Evolutionary conservation across 169 alveolate species (phyloP).

Genomic region (Plasmodium gaboni): DNA sequence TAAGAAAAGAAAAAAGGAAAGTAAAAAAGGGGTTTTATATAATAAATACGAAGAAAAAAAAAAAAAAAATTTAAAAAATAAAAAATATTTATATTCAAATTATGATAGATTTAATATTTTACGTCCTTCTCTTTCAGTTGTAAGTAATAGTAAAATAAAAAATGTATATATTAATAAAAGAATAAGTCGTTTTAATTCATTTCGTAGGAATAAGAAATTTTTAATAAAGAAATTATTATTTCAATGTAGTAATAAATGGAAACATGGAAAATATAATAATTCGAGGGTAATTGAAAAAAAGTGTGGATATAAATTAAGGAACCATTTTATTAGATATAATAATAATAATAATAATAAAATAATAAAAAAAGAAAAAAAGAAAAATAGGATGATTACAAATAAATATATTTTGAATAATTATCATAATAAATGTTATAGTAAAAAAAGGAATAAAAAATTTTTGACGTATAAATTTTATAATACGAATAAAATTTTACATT

Average conservation of each 20-base stretch:
- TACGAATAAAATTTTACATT: conserved; percentile 16
- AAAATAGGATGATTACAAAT: neutral
- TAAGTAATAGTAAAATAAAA: conserved; percentile 41
- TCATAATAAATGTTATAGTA: no score
- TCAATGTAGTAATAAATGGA: neutral
- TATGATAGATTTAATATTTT: neutral
- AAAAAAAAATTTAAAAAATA: neutral
- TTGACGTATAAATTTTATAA: conserved; percentile 32
- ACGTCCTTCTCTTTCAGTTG: neutral
- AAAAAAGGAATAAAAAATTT: conserved; percentile 1
- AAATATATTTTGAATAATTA: neutral
- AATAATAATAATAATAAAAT: neutral
- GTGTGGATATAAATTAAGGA: neutral
- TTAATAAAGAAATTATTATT: neutral
- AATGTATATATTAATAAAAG: conserved; percentile 12
- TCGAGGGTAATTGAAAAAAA: neutral
- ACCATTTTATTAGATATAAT: neutral
- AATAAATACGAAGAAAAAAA: neutral
- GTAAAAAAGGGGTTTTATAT: neutral
- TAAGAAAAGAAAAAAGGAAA: neutral
- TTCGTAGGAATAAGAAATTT: neutral
- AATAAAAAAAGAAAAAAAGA: neutral
- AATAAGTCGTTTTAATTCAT: neutral
- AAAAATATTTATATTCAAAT: neutral
- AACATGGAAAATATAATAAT: neutral